These are phyloP conservation scores for Sporothrix variecibatus DNA, from an alignment of 2,329 filamentous ascomycete species.

Conservation along the genomic window DNA sequence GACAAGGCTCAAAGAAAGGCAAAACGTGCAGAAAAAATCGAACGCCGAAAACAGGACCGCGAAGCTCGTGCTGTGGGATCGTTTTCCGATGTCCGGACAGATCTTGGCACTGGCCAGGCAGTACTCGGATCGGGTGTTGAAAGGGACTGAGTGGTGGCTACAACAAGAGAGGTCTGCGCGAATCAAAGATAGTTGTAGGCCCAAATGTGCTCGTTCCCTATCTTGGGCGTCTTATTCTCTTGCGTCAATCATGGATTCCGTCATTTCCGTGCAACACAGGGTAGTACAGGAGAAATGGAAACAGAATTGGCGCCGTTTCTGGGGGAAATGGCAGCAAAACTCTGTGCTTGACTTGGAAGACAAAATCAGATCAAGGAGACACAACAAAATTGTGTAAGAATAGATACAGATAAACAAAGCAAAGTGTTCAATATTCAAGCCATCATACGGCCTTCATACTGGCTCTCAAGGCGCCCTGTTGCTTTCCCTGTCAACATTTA, in stretches of 20 bases:
- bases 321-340: background rate
- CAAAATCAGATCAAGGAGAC: background rate
- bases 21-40: slow-evolving; percentile 1
- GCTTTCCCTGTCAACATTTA: background rate
- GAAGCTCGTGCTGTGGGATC: background rate
- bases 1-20: background rate
- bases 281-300: background rate
- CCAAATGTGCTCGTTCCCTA: background rate
- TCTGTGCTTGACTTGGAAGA: background rate
- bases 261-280: background rate
- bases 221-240: background rate
- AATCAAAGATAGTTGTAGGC: background rate
- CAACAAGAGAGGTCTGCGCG: background rate
- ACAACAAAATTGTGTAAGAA: background rate
- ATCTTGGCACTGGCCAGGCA: background rate
- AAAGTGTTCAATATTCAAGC: background rate
- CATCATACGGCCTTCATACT: background rate
- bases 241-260: background rate
- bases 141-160: background rate
- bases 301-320: too few relatives aligned
- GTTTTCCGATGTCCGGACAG: background rate
- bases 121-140: background rate
- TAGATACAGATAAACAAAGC: background rate
- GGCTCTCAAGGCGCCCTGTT: too few relatives aligned
- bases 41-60: background rate